Percentiles rank a stretch among this genome's conserved stretches.
Evolutionary conservation across 2,329 filamentous ascomycete species (phyloP).

Genomic region (Ascochyta rabiei): DNA sequence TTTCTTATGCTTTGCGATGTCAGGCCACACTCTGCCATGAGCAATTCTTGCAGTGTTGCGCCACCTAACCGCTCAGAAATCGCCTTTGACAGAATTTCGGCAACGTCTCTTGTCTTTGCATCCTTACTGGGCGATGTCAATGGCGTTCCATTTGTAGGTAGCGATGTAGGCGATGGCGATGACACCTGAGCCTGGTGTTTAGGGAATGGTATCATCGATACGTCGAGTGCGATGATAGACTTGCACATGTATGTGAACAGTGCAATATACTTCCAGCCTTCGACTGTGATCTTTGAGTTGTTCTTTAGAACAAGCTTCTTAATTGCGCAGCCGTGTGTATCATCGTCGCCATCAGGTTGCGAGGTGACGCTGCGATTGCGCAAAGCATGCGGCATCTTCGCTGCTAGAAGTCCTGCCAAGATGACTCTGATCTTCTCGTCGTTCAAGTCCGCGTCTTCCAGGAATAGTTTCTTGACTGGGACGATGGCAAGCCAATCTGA

Average conservation of each 20-base stretch:
- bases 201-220: constrained; percentile 79
- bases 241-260: constrained; percentile 90
- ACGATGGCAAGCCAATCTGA: constrained; percentile 95
- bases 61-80: constrained; percentile 79
- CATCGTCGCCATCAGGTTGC: constrained; percentile 16
- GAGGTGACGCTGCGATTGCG: constrained; percentile 41
- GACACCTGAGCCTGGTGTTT: constrained; percentile 23
- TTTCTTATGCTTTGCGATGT: constrained; percentile 72
- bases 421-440: constrained; percentile 88
- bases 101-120: constrained; percentile 57
- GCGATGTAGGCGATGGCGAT: constrained; percentile 23
- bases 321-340: constrained; percentile 66
- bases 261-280: constrained; percentile 91
- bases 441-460: constrained; percentile 85
- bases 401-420: constrained; percentile 82
- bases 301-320: constrained; percentile 89
- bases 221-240: constrained; percentile 82
- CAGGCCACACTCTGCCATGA: constrained; percentile 79
- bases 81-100: constrained; percentile 73
- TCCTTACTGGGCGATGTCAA: constrained; percentile 14
- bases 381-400: constrained; percentile 68
- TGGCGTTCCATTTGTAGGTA: constrained; percentile 13
- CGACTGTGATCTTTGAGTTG: constrained; percentile 79
- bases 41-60: constrained; percentile 77
- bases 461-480: constrained; percentile 81